Evolutionary conservation across 176 grass and related monocot species (phyloP).

Genomic region (Aegilops longissima): DNA sequence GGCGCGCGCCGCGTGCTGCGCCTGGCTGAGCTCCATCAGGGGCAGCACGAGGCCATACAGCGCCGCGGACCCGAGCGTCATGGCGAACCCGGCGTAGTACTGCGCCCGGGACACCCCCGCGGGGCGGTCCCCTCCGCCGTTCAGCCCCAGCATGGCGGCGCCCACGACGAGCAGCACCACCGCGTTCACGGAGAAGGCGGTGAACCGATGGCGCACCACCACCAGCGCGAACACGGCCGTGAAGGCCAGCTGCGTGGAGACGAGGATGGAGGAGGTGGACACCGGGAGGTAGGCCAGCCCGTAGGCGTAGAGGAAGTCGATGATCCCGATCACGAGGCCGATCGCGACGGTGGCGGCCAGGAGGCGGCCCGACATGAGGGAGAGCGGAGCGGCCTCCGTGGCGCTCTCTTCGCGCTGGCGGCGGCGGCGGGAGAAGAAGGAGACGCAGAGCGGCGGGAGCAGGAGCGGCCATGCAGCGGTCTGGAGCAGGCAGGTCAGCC

Average conservation of each 20-base stretch:
- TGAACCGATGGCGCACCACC: slow-evolving; percentile 63
- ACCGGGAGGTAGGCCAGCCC: slow-evolving; percentile 64
- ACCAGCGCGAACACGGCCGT: slow-evolving; percentile 71
- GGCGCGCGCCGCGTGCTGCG: slow-evolving; percentile 38
- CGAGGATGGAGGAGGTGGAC: slow-evolving; percentile 69
- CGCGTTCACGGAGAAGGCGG: slow-evolving; percentile 65
- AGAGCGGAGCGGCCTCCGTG: not conserved
- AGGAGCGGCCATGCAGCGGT: slow-evolving; percentile 60
- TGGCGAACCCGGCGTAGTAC: slow-evolving; percentile 64
- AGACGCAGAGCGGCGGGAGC: slow-evolving; percentile 52
- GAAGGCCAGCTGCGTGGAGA: slow-evolving; percentile 84
- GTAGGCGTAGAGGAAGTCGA: slow-evolving; percentile 71
- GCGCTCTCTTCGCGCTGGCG: not conserved
- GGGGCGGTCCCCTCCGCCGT: slow-evolving; percentile 45
- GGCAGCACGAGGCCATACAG: slow-evolving; percentile 56
- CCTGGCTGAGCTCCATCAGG: slow-evolving; percentile 64
- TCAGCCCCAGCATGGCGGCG: slow-evolving; percentile 61
- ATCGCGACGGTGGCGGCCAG: slow-evolving; percentile 38
- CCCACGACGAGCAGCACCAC: slow-evolving; percentile 66
- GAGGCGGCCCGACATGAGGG: slow-evolving; percentile 47
- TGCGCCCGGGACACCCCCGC: slow-evolving; percentile 39
- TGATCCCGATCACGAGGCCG: slow-evolving; percentile 56
- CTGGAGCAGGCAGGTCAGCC: slow-evolving; percentile 61
- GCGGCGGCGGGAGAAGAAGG: slow-evolving; percentile 27
- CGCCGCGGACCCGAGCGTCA: slow-evolving; percentile 60